These are phyloP conservation scores for Pezicula neosporulosa DNA, from an alignment of 2,329 filamentous ascomycete species.

Conservation along the genomic window DNA sequence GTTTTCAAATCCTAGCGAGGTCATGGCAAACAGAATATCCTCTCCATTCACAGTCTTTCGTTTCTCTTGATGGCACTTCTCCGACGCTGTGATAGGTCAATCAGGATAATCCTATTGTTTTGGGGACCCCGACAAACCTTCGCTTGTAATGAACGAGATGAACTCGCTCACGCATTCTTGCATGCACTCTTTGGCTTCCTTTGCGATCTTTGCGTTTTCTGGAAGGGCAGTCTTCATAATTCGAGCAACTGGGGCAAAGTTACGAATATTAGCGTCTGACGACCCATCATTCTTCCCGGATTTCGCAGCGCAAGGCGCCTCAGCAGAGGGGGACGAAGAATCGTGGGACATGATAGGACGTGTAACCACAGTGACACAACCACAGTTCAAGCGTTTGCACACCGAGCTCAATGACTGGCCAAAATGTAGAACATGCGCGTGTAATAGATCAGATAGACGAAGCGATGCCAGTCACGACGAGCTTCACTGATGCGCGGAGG, in stretches of 20 bases:
- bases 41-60: constrained; percentile 98
- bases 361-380: constrained; percentile 25
- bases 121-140: constrained; percentile 61
- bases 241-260: constrained; percentile 92
- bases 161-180: constrained; percentile 99
- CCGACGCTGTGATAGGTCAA: constrained; percentile 65
- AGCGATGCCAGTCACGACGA: constrained; percentile 44
- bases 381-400: constrained; percentile 25
- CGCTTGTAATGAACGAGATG: constrained; percentile 99
- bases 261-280: constrained; percentile 87
- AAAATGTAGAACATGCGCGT: constrained; percentile 25
- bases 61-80: constrained; percentile 99
- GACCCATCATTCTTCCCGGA: constrained; percentile 23
- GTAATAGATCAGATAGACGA: constrained; percentile 42
- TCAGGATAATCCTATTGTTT: constrained; percentile 13
- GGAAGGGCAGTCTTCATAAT: constrained; percentile 99
- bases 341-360: constrained; percentile 54
- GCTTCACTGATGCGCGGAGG: constrained; percentile 21
- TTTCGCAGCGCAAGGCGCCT: constrained; percentile 44
- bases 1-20: constrained; percentile 96
- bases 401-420: constrained; percentile 26
- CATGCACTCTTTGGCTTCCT: constrained; percentile 99
- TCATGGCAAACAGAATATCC: constrained; percentile 99
- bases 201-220: constrained; percentile 98
- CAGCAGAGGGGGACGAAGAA: constrained; percentile 47